A percentile compares a stretch with the other conserved stretches of the same genome.
Conservation (phyloP, 1,139 yeast species). For the Magnusiomyces paraingens region DNA sequence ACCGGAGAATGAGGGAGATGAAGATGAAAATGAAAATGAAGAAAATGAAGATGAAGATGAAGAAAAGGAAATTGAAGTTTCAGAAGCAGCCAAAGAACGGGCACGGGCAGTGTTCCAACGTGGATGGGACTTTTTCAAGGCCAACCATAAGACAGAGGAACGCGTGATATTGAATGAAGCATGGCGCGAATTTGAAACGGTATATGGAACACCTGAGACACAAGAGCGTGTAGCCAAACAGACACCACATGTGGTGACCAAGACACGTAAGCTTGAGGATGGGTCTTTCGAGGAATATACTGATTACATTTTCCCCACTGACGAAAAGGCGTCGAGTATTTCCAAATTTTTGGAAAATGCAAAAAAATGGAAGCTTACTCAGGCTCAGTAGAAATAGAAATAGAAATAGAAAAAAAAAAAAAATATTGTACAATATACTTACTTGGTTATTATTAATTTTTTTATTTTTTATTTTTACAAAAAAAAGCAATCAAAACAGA, state of each 20-base stretch:
- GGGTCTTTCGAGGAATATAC: constrained; percentile 51
- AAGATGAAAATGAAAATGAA: constrained; percentile 34
- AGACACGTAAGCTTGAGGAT: constrained; percentile 39
- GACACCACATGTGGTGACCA: constrained; percentile 53
- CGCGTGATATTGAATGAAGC: constrained; percentile 56
- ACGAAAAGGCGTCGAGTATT: constrained; percentile 35
- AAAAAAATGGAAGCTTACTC: constrained; percentile 45
- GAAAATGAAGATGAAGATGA: constrained; percentile 39
- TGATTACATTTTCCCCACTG: constrained; percentile 60
- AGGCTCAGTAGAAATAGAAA: constrained; percentile 3
- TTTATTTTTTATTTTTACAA: not conserved
- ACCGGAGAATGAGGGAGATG: constrained; percentile 35
- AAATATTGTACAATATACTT: not conserved
- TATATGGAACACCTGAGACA: constrained; percentile 48
- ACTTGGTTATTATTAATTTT: not conserved
- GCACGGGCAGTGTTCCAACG: constrained; percentile 53
- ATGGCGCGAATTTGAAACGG: constrained; percentile 57
- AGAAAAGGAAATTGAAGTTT: constrained; percentile 43
- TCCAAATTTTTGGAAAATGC: constrained; percentile 58
- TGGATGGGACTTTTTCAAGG: constrained; percentile 46
- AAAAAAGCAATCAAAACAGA: not conserved
- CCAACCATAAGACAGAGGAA: constrained; percentile 36
- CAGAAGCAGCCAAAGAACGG: constrained; percentile 45
- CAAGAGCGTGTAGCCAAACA: constrained; percentile 37
- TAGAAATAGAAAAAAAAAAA: not conserved